Percentiles rank a stretch among this genome's conserved stretches.
These are phyloP conservation scores for Acrodontium crateriforme DNA, from an alignment of 2,329 filamentous ascomycete genomes.

Conservation along the genomic window DNA sequence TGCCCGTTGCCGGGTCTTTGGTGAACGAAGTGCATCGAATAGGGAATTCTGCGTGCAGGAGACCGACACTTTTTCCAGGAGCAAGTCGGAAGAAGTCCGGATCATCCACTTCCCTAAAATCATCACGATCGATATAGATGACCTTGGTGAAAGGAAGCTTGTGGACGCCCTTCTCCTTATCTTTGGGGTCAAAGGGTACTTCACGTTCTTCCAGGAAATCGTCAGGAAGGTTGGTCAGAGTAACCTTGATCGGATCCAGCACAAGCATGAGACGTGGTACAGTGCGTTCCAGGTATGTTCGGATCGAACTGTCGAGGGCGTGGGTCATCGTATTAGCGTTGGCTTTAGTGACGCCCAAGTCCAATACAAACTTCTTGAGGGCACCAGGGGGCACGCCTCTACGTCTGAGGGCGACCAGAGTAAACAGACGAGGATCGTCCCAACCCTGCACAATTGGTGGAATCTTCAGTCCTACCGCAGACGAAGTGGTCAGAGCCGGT, in stretches of 20 bases:
- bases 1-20: constrained; percentile 50
- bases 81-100: constrained; percentile 67
- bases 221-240: constrained; percentile 66
- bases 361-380: constrained; percentile 78
- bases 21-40: constrained; percentile 55
- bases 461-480: constrained; percentile 16
- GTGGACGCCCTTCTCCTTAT: constrained; percentile 51
- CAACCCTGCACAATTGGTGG: constrained; percentile 59
- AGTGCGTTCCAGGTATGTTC: constrained; percentile 73
- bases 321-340: constrained; percentile 64
- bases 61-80: constrained; percentile 58
- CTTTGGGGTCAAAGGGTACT: constrained; percentile 71
- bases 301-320: constrained; percentile 74
- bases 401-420: constrained; percentile 67
- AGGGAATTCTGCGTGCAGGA: constrained; percentile 56
- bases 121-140: constrained; percentile 71
- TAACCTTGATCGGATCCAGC: constrained; percentile 68
- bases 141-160: constrained; percentile 55
- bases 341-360: constrained; percentile 78
- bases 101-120: constrained; percentile 61
- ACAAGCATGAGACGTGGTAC: constrained; percentile 84
- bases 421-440: constrained; percentile 86
- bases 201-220: constrained; percentile 51
- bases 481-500: constrained; percentile 12
- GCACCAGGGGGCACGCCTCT: constrained; percentile 79